Conservation (phyloP, 2,329 filamentous ascomycete genomes). For the Balansia obtecta region DNA sequence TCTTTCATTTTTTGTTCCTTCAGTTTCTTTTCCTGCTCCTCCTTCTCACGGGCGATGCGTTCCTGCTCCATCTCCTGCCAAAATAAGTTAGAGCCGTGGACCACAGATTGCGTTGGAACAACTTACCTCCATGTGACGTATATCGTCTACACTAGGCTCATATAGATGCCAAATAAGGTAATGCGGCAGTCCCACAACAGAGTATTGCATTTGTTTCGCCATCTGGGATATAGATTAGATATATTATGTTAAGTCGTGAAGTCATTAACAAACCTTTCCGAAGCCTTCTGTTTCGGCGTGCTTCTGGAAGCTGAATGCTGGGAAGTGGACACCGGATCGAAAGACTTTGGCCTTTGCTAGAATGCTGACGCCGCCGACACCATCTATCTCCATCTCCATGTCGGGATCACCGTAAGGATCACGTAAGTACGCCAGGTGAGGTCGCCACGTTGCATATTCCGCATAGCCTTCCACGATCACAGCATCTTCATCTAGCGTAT, state of each 20-base stretch:
- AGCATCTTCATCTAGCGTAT: constrained; percentile 92
- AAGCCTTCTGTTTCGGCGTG: constrained; percentile 98
- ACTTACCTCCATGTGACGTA: constrained; percentile 82
- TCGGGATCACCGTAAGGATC: constrained; percentile 96
- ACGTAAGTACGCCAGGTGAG: constrained; percentile 89
- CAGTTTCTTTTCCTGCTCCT: constrained; percentile 55
- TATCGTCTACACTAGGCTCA: constrained; percentile 95
- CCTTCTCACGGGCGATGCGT: constrained; percentile 63
- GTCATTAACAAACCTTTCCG: constrained; percentile 62
- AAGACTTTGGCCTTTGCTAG: constrained; percentile 93
- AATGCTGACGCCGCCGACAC: constrained; percentile 94
- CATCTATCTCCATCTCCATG: constrained; percentile 99
- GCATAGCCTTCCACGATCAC: constrained; percentile 98
- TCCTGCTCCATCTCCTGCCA: constrained; percentile 86
- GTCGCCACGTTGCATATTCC: constrained; percentile 96
- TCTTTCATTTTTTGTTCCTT: constrained; percentile 63
- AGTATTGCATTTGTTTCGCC: constrained; percentile 92
- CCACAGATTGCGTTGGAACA: neutral
- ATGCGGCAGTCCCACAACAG: constrained; percentile 88
- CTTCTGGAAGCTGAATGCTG: constrained; percentile 96
- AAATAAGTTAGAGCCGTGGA: neutral
- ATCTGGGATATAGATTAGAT: constrained; percentile 46
- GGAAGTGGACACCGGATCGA: constrained; percentile 89
- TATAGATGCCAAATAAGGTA: constrained; percentile 99
- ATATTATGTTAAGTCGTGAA: neutral